Percentiles rank a stretch among this genome's conserved stretches.
These are phyloP conservation scores for Boletellus ananas DNA, from an alignment of 768 basidiomycete genomes.

Conservation along the genomic window DNA sequence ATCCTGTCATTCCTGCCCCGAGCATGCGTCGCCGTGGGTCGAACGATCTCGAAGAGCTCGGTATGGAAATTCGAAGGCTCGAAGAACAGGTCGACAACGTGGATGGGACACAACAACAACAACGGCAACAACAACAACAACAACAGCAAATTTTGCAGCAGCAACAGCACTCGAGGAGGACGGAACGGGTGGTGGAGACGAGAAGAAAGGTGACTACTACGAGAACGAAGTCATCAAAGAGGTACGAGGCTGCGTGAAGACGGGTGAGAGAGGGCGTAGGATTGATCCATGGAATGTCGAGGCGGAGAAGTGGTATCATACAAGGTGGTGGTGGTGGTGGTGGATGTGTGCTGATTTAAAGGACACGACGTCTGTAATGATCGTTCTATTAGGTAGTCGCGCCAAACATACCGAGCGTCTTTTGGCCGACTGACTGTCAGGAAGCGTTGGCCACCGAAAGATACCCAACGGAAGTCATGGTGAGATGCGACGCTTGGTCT, in stretches of 20 bases:
- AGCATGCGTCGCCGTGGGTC: slow-evolving; percentile 52
- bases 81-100: slow-evolving; percentile 48
- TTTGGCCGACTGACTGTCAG: too few relatives aligned
- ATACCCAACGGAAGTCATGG: too few relatives aligned
- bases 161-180: slow-evolving; percentile 13
- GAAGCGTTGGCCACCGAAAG: too few relatives aligned
- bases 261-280: background rate
- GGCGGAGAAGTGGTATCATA: background rate
- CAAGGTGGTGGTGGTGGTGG: too few relatives aligned
- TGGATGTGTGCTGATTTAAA: background rate
- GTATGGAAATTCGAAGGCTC: slow-evolving; percentile 65
- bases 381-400: too few relatives aligned
- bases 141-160: background rate
- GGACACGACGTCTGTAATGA: too few relatives aligned
- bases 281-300: background rate
- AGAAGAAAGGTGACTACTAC: slow-evolving; percentile 44
- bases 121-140: background rate
- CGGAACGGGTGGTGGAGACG: slow-evolving; percentile 62
- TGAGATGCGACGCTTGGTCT: too few relatives aligned
- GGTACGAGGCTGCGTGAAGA: slow-evolving; percentile 40
- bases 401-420: too few relatives aligned
- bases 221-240: slow-evolving; percentile 54
- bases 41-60: slow-evolving; percentile 39
- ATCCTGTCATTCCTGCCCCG: slow-evolving; percentile 55
- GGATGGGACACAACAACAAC: background rate